Base-by-base conservation (phyloP, 2,329 filamentous ascomycete genomes). In the Calonectria honghensis region DNA sequence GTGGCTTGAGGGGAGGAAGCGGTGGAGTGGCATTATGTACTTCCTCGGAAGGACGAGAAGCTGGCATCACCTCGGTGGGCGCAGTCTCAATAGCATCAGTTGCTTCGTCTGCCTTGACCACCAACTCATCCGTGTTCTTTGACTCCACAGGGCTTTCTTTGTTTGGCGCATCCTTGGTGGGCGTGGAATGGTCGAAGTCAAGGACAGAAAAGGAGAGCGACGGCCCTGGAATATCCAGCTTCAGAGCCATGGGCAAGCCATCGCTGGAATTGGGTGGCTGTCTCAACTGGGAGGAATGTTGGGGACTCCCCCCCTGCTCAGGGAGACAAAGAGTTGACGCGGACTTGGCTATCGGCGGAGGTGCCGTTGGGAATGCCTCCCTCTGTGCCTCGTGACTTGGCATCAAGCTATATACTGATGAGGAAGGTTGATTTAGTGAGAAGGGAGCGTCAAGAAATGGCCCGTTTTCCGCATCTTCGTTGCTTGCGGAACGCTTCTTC, bases 31-130 rank as follows among this genome's bases (percentile, higher is more conserved):
- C 39, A 31, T 64, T 70, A 29, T 72, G 73, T 39, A 61, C 9
- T 16, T 75, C 51, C 39, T 78, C 75, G 24, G 73, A 76, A n/a
- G 50, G 16, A 37, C 76, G 79, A 1, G 78, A 79, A 29, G 68
- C 68, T 63, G 70, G 77, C 32, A 64, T 69, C 24, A 85, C 84
- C 68, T 88, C 84, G 45, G 82, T 83, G 50, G 90, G 81, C 24
- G 85, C 85, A 66, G 81, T 83, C 3, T 85, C 86, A 31, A 88
- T 85, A 16, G 86, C 85, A 79, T 86, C 85, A 81, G 90, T 90
- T 35, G 89, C 88, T 72, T 88, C 85, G 74, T 91, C 88, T 5
- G 88, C 87, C 78, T 90, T 86, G 74, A 84, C 83, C 61, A 89
- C 88, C 75, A 91, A 84, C 68, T 87, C 84, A 4, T 89, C 82